Percentiles rank a stretch among this genome's conserved stretches.
These are phyloP conservation scores for Helotiales sp. DNA, from an alignment of 2,329 filamentous ascomycete species.

Conservation along the genomic window DNA sequence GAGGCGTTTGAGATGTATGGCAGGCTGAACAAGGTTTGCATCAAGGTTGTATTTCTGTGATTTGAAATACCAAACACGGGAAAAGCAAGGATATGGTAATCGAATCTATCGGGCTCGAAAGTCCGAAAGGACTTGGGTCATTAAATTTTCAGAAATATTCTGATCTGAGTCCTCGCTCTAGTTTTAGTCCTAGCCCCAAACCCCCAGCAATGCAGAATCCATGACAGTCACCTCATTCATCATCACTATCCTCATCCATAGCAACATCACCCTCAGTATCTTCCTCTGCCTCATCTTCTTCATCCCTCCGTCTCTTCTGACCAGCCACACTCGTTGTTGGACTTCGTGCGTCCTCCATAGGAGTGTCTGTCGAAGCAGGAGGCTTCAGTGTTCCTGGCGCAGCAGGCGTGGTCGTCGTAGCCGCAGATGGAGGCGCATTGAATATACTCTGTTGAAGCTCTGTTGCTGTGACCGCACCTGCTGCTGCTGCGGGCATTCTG, in stretches of 20 bases:
- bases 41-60: too few species aligned
- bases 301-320: slow-evolving; percentile 70
- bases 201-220: neutral
- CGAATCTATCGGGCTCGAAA: too few species aligned
- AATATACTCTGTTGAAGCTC: slow-evolving; percentile 81
- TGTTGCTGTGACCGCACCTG: slow-evolving; percentile 62
- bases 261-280: slow-evolving; percentile 68
- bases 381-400: slow-evolving; percentile 47
- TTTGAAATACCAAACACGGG: too few species aligned
- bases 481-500: slow-evolving; percentile 61
- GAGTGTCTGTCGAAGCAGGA: slow-evolving; percentile 45
- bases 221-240: slow-evolving; percentile 16
- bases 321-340: slow-evolving; percentile 53
- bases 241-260: slow-evolving; percentile 54
- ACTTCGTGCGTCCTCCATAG: slow-evolving; percentile 52
- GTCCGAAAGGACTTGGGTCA: too few species aligned
- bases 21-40: too few species aligned
- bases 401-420: slow-evolving; percentile 39
- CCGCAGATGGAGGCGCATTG: slow-evolving; percentile 59
- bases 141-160: too few species aligned
- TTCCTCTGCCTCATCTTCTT: slow-evolving; percentile 67
- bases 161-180: too few species aligned
- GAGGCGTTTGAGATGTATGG: too few species aligned
- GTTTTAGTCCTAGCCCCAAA: neutral
- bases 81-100: too few species aligned